Evolutionary conservation across 192 early-diverging fungal species (phyloP).

Genomic region (Entomortierella lignicola): DNA sequence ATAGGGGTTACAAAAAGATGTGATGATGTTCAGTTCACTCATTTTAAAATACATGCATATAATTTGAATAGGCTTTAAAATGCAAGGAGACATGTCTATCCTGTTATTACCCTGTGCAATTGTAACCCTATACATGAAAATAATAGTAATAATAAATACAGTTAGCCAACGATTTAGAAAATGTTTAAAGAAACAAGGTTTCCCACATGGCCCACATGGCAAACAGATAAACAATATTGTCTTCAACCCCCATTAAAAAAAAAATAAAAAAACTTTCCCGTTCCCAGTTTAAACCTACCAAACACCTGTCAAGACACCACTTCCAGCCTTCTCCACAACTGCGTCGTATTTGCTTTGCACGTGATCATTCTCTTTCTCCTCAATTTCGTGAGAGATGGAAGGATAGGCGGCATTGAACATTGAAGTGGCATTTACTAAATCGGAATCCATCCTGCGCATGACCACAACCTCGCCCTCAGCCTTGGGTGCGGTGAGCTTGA

Average conservation of each 20-base stretch:
- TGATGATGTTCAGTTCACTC: neutral
- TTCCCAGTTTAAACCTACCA: slow-evolving; percentile 12
- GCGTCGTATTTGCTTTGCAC: slow-evolving; percentile 11
- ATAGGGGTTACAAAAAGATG: neutral
- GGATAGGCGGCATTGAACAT: slow-evolving; percentile 37
- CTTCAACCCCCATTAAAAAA: neutral
- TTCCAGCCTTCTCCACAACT: slow-evolving; percentile 18
- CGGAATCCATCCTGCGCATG: slow-evolving; percentile 40
- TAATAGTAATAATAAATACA: neutral
- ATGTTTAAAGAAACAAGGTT: neutral
- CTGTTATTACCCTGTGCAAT: slow-evolving; percentile 21
- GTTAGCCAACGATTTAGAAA: neutral
- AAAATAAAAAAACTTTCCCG: neutral
- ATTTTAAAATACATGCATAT: neutral
- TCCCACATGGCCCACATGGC: neutral
- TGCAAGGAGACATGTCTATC: neutral
- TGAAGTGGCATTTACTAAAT: slow-evolving; percentile 22
- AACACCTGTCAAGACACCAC: slow-evolving; percentile 17
- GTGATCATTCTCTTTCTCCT: slow-evolving; percentile 8
- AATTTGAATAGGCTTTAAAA: neutral
- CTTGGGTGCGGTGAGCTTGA: slow-evolving; percentile 34
- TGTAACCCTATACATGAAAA: slow-evolving; percentile 10
- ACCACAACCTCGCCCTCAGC: slow-evolving; percentile 27
- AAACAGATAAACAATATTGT: neutral
- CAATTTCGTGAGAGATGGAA: slow-evolving; percentile 14